Conservation (phyloP, 2,329 filamentous ascomycete species). For the Samsoniella hepiali region DNA sequence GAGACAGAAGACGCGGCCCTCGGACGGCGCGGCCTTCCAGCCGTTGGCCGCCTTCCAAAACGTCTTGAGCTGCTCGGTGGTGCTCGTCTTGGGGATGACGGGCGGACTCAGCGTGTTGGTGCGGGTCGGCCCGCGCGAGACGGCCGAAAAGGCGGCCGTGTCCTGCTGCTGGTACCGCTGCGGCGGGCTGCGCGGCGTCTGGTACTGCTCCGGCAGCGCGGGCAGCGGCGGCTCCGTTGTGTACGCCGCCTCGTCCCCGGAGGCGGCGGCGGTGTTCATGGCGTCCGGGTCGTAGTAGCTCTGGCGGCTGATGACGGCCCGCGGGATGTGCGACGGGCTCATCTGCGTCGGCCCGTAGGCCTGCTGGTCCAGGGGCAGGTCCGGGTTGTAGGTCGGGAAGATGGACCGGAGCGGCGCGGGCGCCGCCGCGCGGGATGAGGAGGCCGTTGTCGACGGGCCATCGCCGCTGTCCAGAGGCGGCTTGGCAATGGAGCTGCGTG, state of each 20-base stretch:
- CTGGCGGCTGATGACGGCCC: conserved; percentile 62
- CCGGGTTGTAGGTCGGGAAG: conserved; percentile 71
- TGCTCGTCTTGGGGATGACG: conserved; percentile 47
- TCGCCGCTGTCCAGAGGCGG: conserved; percentile 39
- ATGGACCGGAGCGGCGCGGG: conserved; percentile 60
- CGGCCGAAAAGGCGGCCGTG: not conserved
- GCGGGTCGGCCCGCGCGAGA: not conserved
- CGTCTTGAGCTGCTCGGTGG: conserved; percentile 59
- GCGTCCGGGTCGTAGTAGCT: conserved; percentile 44
- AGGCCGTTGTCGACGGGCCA: not conserved
- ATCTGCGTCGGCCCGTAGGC: conserved; percentile 66
- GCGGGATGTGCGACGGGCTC: conserved; percentile 61
- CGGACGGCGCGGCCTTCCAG: conserved; percentile 59
- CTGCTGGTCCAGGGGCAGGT: conserved; percentile 63
- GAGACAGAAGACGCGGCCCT: conserved; percentile 59
- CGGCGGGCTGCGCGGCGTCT: conserved; percentile 4
- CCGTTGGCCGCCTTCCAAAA: conserved; percentile 70
- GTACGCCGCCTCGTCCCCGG: not conserved
- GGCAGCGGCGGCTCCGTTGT: conserved; percentile 19
- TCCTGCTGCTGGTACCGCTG: conserved; percentile 1
- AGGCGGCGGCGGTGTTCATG: conserved; percentile 1
- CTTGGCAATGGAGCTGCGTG: conserved; percentile 57
- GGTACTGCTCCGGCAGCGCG: conserved; percentile 1
- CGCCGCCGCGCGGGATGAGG: conserved; percentile 33
- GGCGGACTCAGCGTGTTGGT: conserved; percentile 35